These are phyloP conservation scores for Penicillium sp. DNA, from an alignment of 2,329 filamentous ascomycete genomes.

Conservation along the genomic window DNA sequence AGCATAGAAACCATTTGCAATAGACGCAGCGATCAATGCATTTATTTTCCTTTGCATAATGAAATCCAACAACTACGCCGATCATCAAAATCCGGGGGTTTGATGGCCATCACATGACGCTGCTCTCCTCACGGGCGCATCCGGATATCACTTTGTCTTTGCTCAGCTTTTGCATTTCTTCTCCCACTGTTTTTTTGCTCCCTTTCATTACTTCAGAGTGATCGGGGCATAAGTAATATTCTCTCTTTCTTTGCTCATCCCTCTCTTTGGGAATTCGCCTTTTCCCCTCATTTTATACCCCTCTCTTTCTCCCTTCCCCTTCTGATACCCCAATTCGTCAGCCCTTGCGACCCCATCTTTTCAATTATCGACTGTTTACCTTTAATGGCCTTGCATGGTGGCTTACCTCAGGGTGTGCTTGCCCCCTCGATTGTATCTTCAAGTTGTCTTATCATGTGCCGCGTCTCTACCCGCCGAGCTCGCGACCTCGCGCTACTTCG, in stretches of 20 bases:
- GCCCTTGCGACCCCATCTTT: constrained; percentile 26
- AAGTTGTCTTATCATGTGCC: constrained; percentile 35
- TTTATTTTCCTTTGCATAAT: neutral
- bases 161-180: neutral
- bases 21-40: constrained; percentile 7
- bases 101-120: constrained; percentile 27
- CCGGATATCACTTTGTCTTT: constrained; percentile 14
- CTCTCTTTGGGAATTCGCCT: constrained; percentile 3
- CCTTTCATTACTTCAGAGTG: neutral
- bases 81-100: constrained; percentile 9
- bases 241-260: constrained; percentile 8
- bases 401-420: constrained; percentile 28
- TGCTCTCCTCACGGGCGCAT: constrained; percentile 23
- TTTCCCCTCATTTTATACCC: constrained; percentile 10
- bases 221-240: neutral
- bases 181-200: neutral
- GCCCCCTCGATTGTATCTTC: constrained; percentile 22
- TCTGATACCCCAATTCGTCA: constrained; percentile 18
- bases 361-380: constrained; percentile 20
- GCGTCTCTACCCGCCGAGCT: constrained; percentile 27
- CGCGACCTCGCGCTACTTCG: constrained; percentile 34
- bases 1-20: constrained; percentile 7
- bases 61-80: neutral
- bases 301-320: constrained; percentile 18
- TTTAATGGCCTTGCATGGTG: constrained; percentile 32